These are phyloP conservation scores for Pichia rugopelliculosa DNA, from an alignment of 805 yeast species.

Conservation along the genomic window DNA sequence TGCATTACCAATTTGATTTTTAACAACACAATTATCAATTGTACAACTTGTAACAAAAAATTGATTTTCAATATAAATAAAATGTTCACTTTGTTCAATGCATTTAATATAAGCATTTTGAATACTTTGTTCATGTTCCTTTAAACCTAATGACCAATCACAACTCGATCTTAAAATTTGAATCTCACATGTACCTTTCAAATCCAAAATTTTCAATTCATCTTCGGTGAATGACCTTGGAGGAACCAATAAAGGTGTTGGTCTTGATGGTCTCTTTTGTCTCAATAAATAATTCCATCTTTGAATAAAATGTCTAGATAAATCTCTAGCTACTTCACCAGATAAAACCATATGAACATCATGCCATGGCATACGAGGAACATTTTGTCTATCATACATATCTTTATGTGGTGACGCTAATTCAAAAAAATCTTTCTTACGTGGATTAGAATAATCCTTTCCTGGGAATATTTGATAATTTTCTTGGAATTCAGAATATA, in stretches of 20 bases:
- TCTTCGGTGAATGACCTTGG: constrained; percentile 79
- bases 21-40: constrained; percentile 74
- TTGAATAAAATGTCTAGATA: constrained; percentile 91
- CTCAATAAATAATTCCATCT: constrained; percentile 93
- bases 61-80: constrained; percentile 91
- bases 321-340: constrained; percentile 91
- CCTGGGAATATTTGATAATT: constrained; percentile 81
- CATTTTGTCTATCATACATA: constrained; percentile 73
- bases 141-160: constrained; percentile 86
- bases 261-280: constrained; percentile 90
- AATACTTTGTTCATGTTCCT: constrained; percentile 79
- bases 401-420: constrained; percentile 84
- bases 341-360: constrained; percentile 94
- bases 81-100: constrained; percentile 88
- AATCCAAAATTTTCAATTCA: constrained; percentile 53
- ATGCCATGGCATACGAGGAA: constrained; percentile 99
- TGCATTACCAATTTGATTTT: constrained; percentile 92
- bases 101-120: constrained; percentile 87
- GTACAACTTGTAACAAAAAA: constrained; percentile 88
- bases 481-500: constrained; percentile 19
- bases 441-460: constrained; percentile 93
- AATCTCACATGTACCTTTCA: constrained; percentile 84
- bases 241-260: constrained; percentile 86
- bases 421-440: constrained; percentile 78
- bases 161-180: constrained; percentile 88